phyloP scores from a whole-genome alignment of 2,329 filamentous ascomycete species.

The Hymenoscyphus repandus region DNA sequence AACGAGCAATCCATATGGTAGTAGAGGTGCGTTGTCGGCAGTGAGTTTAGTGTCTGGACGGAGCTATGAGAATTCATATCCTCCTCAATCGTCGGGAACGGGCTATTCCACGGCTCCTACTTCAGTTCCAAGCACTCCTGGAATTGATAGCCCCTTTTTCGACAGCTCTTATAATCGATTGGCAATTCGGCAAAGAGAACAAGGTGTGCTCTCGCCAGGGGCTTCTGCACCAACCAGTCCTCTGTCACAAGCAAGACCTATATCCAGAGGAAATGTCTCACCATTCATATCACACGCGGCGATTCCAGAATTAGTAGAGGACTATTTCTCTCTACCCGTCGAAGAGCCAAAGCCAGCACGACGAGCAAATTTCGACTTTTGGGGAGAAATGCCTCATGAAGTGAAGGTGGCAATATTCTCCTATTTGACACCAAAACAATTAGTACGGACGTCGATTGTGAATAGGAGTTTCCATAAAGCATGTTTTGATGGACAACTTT shows the following conservation, averaged over 20 bases:
- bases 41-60: slow-evolving; percentile 27
- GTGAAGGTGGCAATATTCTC: slow-evolving; percentile 72
- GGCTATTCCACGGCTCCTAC: slow-evolving; percentile 29
- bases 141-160: slow-evolving; percentile 23
- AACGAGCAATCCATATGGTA: slow-evolving; percentile 28
- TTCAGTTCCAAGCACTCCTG: slow-evolving; percentile 25
- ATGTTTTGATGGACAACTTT: slow-evolving; percentile 93
- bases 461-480: slow-evolving; percentile 73
- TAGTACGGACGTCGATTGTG: slow-evolving; percentile 72
- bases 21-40: slow-evolving; percentile 27
- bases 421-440: slow-evolving; percentile 72
- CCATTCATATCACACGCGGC: slow-evolving; percentile 17
- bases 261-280: slow-evolving; percentile 15
- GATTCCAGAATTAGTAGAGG: slow-evolving; percentile 27
- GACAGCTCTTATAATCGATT: slow-evolving; percentile 19
- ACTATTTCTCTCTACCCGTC: slow-evolving; percentile 28
- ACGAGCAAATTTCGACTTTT: slow-evolving; percentile 57
- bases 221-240: slow-evolving; percentile 21
- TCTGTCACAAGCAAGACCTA: slow-evolving; percentile 20
- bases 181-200: slow-evolving; percentile 19
- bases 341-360: slow-evolving; percentile 14
- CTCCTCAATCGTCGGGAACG: slow-evolving; percentile 19
- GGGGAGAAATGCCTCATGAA: slow-evolving; percentile 77
- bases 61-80: slow-evolving; percentile 24
- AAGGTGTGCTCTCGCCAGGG: slow-evolving; percentile 13